Percentiles rank a stretch among this genome's conserved stretches.
Evolutionary conservation across 2,329 filamentous ascomycete species (phyloP).

Genomic region (Colletotrichum filicis): DNA sequence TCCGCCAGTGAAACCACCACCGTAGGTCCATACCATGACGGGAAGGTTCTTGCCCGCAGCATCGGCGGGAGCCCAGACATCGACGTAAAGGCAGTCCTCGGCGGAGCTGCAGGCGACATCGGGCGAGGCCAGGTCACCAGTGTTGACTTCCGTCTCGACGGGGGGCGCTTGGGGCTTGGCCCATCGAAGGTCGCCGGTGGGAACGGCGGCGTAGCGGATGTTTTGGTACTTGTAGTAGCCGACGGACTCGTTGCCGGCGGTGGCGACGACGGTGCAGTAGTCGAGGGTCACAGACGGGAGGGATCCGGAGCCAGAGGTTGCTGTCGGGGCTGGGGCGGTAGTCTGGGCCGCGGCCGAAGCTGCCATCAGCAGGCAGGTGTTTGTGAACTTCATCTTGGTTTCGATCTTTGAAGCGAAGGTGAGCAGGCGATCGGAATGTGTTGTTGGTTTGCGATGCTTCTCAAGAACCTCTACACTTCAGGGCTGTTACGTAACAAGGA

Average conservation of each 20-base stretch:
- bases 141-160: constrained; percentile 14
- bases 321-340: not conserved
- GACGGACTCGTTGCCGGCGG: constrained; percentile 15
- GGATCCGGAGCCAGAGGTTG: not conserved
- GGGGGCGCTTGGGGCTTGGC: constrained; percentile 1
- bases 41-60: constrained; percentile 6
- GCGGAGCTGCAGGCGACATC: constrained; percentile 13
- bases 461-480: rapidly evolving
- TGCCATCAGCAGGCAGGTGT: not conserved
- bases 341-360: constrained; percentile 1
- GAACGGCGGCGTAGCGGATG: constrained; percentile 40
- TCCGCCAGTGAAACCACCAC: constrained; percentile 52
- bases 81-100: constrained; percentile 16
- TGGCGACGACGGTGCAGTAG: constrained; percentile 17
- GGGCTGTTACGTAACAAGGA: no score
- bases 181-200: constrained; percentile 39
- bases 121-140: not conserved
- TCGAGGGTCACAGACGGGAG: constrained; percentile 14
- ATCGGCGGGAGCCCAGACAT: constrained; percentile 8
- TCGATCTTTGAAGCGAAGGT: not conserved
- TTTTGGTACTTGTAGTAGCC: constrained; percentile 38
- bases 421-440: not conserved
- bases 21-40: constrained; percentile 60
- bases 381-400: not conserved
- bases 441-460: not conserved